These are phyloP conservation scores for Diaporthe velutina DNA, from an alignment of 2,329 filamentous ascomycete genomes.

Conservation along the genomic window DNA sequence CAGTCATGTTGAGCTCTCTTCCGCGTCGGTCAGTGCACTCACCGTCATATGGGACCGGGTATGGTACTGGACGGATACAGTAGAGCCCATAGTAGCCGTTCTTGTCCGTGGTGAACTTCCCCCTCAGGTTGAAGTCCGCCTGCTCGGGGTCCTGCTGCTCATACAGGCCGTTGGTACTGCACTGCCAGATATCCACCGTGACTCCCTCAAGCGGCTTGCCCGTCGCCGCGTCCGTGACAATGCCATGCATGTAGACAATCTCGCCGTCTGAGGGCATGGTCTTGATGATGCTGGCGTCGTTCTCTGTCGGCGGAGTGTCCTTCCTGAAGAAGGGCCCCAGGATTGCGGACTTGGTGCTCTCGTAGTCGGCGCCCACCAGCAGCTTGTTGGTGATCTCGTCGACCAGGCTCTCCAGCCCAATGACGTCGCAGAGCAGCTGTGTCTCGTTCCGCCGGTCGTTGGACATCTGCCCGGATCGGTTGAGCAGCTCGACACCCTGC, in stretches of 20 bases:
- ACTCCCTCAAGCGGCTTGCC: constrained; percentile 75
- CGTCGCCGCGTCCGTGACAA: constrained; percentile 66
- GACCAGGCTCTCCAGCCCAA: constrained; percentile 81
- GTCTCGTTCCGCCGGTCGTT: constrained; percentile 79
- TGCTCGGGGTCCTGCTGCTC: constrained; percentile 77
- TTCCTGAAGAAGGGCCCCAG: constrained; percentile 88
- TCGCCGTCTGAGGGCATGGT: constrained; percentile 62
- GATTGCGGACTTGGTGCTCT: constrained; percentile 79
- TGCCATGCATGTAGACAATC: constrained; percentile 75
- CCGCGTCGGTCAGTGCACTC: background rate
- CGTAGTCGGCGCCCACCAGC: constrained; percentile 59
- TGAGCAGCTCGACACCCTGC: constrained; percentile 69
- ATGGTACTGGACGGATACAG: constrained; percentile 66
- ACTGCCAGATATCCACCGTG: constrained; percentile 83
- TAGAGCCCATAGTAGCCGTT: constrained; percentile 72
- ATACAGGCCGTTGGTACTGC: constrained; percentile 76
- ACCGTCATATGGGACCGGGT: constrained; percentile 47
- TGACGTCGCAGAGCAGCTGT: constrained; percentile 78
- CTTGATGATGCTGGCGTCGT: constrained; percentile 76
- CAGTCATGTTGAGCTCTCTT: constrained; percentile 7
- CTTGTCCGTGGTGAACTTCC: constrained; percentile 73
- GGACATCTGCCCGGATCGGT: constrained; percentile 78
- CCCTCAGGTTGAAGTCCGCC: constrained; percentile 73
- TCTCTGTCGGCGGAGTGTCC: constrained; percentile 77
- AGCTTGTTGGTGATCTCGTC: constrained; percentile 83